phyloP scores from a whole-genome alignment of 2,329 filamentous ascomycete genomes.

The Colletotrichum truncatum region DNA sequence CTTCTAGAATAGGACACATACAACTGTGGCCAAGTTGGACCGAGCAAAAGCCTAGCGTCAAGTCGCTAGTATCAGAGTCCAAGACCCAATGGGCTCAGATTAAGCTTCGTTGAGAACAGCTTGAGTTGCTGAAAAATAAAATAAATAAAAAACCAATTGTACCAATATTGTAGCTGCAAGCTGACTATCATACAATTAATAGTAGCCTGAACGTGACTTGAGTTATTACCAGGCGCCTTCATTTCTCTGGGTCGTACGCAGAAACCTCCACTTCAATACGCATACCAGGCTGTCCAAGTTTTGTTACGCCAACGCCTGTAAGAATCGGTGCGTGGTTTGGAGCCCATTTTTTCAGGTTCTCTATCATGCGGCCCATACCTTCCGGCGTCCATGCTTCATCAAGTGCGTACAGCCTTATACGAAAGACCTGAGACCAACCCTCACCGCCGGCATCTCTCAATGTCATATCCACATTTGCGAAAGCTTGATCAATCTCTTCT shows the following conservation, averaged over 20 bases:
- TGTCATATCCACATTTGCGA: conserved; percentile 55
- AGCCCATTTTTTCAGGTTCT: conserved; percentile 50
- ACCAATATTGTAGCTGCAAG: too few species aligned
- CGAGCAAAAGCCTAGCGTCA: too few species aligned
- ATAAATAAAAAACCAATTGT: too few species aligned
- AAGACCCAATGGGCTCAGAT: too few species aligned
- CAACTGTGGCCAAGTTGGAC: too few species aligned
- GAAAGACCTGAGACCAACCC: conserved; percentile 56
- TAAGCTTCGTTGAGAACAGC: too few species aligned
- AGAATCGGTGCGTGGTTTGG: conserved; percentile 52
- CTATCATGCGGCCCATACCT: conserved; percentile 38
- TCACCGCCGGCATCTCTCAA: conserved; percentile 55
- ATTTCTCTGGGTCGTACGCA: conserved; percentile 33
- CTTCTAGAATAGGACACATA: too few species aligned
- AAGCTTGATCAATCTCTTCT: conserved; percentile 51
- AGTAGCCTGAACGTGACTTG: too few species aligned
- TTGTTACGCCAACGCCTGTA: conserved; percentile 50
- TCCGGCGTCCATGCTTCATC: conserved; percentile 37
- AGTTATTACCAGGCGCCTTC: not conserved
- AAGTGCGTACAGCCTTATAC: conserved; percentile 46
- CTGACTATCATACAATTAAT: too few species aligned
- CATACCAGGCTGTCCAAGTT: conserved; percentile 51
- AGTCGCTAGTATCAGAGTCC: too few species aligned
- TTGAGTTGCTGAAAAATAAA: too few species aligned
- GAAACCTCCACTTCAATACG: conserved; percentile 56